Base-by-base conservation (phyloP, 2,329 filamentous ascomycete genomes). In the Diaporthe ilicicola region DNA sequence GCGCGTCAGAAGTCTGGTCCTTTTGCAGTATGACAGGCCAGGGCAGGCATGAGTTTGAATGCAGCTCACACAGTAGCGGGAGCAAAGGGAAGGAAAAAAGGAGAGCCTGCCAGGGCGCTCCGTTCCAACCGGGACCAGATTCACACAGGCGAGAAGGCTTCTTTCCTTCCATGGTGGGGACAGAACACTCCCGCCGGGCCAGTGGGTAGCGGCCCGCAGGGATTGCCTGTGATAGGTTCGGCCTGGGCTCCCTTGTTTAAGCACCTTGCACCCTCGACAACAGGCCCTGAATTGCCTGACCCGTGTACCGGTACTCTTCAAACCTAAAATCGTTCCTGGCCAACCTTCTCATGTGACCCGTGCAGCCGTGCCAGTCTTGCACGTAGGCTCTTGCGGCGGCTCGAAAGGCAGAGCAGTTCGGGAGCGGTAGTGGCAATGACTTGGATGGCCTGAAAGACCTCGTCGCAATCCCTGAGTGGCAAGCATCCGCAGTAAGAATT, bases 91-190 rank as follows among this genome's bases (percentile, higher is more conserved):
- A 29, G 37, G 29, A 46, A 27, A 48, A 32, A 12, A 62, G 3
- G 39, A 62, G 42, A 32, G 29, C 53, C 7, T 24, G 53, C 34
- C n/a, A 10, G 39, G 19, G 6, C 34, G 12, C 55, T 29, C 9
- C 15, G 13, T 15, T 29, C 55, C 37, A 59, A 42, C 12, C 24
- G 50, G 59, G 42, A 59, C 34, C 19, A 56, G 51, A 39, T 54
- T 64, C 51, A 48, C n/a, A 32, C 61, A 13, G 29, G 51, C 46
- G 51, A 56, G 27, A 34, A 68, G 65, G 53, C 53, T 68, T 68
- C 66, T 59, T 59, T 59, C 66, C 66, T 68, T 68, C 42, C 24
- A 68, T 50, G 32, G 66, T 59, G 53, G 42, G 44, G 53, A 59
- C 53, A 59, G 42, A 39, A 54, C 48, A 54, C 32, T 51, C 37